Percentiles rank a stretch among this genome's conserved stretches.
Conservation (phyloP, 495 filamentous ascomycete species). For the Trichocladium antarcticum region DNA sequence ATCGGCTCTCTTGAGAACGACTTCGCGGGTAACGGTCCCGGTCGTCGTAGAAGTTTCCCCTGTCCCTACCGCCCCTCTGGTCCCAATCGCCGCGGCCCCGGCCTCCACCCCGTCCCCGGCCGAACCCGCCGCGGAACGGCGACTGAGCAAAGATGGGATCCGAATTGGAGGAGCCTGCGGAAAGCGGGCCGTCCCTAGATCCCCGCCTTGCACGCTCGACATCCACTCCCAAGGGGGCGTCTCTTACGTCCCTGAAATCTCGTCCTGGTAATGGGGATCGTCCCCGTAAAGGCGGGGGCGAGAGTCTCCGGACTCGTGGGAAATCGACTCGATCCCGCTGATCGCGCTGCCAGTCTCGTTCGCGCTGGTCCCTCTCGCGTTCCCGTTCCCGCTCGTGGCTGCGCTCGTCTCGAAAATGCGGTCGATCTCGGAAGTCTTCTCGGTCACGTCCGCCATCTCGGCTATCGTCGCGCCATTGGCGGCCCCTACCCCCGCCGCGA, state of each 20-base stretch:
- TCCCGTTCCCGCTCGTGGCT: constrained; percentile 33
- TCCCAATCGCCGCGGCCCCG: constrained; percentile 62
- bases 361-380: constrained; percentile 15
- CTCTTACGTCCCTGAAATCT: constrained; percentile 24
- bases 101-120: constrained; percentile 41
- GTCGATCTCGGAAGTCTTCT: constrained; percentile 45
- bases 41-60: constrained; percentile 41
- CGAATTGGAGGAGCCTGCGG: constrained; percentile 55
- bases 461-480: constrained; percentile 47
- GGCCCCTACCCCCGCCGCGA: constrained; percentile 31
- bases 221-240: constrained; percentile 37
- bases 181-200: constrained; percentile 51
- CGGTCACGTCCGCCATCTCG: constrained; percentile 49
- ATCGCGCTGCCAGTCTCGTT: constrained; percentile 19
- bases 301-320: constrained; percentile 32
- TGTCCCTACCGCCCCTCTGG: constrained; percentile 47
- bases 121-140: constrained; percentile 44
- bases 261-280: constrained; percentile 30
- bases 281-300: constrained; percentile 34
- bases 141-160: constrained; percentile 47
- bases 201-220: constrained; percentile 40
- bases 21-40: constrained; percentile 45
- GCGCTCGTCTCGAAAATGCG: constrained; percentile 37
- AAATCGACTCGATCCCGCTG: constrained; percentile 33
- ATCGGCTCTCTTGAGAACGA: constrained; percentile 58